Conservation (phyloP, 164 flowering plant genomes). For the Sextonia rubra region DNA sequence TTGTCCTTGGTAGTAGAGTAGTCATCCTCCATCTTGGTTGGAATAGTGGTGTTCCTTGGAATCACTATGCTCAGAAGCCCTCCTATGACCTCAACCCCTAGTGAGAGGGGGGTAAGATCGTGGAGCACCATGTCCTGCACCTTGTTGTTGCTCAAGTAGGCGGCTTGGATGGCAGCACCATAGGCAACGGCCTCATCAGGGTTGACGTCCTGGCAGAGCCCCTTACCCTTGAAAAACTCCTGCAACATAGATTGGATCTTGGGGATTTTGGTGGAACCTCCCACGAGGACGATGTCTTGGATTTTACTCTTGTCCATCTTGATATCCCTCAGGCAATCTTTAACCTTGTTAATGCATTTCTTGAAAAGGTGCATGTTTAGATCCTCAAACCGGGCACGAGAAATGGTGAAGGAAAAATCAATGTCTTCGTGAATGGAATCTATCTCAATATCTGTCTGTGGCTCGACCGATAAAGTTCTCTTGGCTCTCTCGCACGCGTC, state of each 20-base stretch:
- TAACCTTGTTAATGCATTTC: constrained; percentile 52
- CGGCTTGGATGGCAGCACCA: constrained; percentile 67
- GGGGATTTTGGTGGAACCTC: constrained; percentile 58
- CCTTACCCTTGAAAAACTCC: constrained; percentile 59
- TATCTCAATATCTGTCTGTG: constrained; percentile 44
- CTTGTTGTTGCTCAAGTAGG: no score
- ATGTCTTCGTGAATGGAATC: constrained; percentile 53
- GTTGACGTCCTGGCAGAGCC: constrained; percentile 58
- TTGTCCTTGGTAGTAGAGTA: constrained; percentile 46
- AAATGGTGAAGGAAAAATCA: constrained; percentile 46
- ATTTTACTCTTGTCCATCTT: constrained; percentile 51
- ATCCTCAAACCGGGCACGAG: constrained; percentile 53
- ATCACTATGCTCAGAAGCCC: constrained; percentile 51
- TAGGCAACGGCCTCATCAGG: constrained; percentile 65
- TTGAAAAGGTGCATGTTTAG: constrained; percentile 56
- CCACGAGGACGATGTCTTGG: constrained; percentile 56
- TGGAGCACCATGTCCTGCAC: no score
- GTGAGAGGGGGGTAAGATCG: no score
- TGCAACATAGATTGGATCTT: constrained; percentile 53
- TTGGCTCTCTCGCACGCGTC: constrained; percentile 54
- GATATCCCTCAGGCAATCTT: constrained; percentile 47
- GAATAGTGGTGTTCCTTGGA: constrained; percentile 54
- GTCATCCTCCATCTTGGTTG: constrained; percentile 44
- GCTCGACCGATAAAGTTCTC: constrained; percentile 47
- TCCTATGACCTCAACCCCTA: constrained; percentile 45